Evolutionary conservation across 1,284 basidiomycete species (phyloP), one percentile per base, ranked within the genome.

Genomic region (Schizophyllum amplum): DNA sequence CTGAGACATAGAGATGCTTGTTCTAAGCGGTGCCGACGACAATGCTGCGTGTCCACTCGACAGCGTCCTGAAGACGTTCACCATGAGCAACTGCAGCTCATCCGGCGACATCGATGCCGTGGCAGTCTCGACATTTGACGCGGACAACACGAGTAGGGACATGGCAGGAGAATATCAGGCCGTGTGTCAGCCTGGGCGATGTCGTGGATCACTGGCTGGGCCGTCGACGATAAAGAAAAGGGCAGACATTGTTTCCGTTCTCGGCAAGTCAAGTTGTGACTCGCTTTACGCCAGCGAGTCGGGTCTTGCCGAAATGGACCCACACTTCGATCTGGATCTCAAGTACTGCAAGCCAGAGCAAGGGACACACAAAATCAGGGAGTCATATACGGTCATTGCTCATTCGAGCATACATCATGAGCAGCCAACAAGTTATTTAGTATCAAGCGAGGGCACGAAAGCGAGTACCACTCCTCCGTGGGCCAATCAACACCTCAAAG

Each of bases 31-130:
- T 4, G 73, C 73, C 4, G 60, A 55, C 17, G 62, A 57, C 13
- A 65, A 57, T 5, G 9, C 23, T 6, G 22, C 25, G 4, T n/a
- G n/a, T 4, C 20, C 52, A 2, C 21, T 47, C 11, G n/a, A 50
- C 51, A 1, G 63, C 62, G 55, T 54, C 13, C 52, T 47, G 61
- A 83, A 86, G 17, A 82, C 78, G n/a, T 69, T 69, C 0, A 78
- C 79, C 79, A 85, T 83, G 24, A 83, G 75, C 5, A 67, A 62
- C 48, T 78, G 75, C 1, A 88, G 73, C 42, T 79, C 75, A 2
- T 66, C 61, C 2, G 77, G 71, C 0, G 67, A 59, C 53, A 86
- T 71, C 1, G 66, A 62, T 1, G 76, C 67, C 21, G 74, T 66
- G 20, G 82, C 68, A 4, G 62, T 55, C n/a, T 75, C 71, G 13